Evolutionary conservation across 352 stramenopile species (phyloP).

Genomic region (Phytophthora cactorum): DNA sequence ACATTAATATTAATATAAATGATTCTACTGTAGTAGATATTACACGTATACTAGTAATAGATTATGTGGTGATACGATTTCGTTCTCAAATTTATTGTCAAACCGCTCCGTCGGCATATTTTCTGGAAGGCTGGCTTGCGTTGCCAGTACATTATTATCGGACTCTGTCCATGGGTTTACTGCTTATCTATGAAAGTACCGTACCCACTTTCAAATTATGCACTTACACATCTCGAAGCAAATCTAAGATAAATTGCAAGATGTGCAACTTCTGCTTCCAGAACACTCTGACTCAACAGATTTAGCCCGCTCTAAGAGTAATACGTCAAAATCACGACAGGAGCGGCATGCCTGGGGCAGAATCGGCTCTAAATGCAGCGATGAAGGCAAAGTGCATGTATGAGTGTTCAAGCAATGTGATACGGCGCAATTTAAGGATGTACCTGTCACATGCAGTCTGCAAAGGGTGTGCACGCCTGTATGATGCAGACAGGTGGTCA

Average conservation of each 20-base stretch:
- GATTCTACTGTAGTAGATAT: too few species aligned
- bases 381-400: not conserved
- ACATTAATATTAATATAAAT: too few species aligned
- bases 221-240: constrained; percentile 13
- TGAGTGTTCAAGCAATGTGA: too few species aligned
- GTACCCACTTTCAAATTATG: constrained; percentile 9
- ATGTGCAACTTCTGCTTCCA: constrained; percentile 14
- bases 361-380: not conserved
- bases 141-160: not conserved
- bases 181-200: not conserved
- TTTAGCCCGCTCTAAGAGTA: not conserved
- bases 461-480: too few species aligned
- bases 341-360: not conserved
- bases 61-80: too few species aligned
- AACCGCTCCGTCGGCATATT: not conserved
- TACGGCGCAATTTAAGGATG: too few species aligned
- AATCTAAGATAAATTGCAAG: constrained; percentile 11
- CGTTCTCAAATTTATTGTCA: too few species aligned
- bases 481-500: too few species aligned
- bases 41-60: too few species aligned
- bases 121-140: too few species aligned
- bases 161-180: not conserved
- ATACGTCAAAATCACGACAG: not conserved
- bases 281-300: constrained; percentile 15
- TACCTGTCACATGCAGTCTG: too few species aligned